Evolutionary conservation across 2,329 filamentous ascomycete species (phyloP), one percentile per base, ranked within the genome.

Genomic region (Xylaria hypoxylon): DNA sequence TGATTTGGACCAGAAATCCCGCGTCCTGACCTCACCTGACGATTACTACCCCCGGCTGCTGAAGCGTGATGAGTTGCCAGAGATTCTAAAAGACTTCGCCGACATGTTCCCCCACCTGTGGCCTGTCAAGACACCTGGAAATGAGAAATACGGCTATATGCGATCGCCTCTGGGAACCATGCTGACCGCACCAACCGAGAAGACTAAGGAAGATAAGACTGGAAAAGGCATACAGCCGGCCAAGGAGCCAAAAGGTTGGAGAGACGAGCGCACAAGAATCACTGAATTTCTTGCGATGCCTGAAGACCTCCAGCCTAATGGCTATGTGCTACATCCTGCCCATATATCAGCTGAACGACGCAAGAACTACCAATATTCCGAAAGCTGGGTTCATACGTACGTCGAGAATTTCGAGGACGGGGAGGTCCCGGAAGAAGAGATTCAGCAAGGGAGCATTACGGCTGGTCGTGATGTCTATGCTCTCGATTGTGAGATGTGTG

Each of bases 401-500:
- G 89, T 97, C 28, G 81, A 86, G 45, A 84, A 79, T 47, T 80
- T 93, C 7, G 86, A 89, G 52, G 90, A 93, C 35, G 92, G 89
- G 2, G 79, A 86, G 55, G 85, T 91, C 6, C 88, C 90, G 2
- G 91, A 94, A 57, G 78, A 80, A 5, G 87, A 94, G 60, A 89
- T 97, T 65, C 85, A 97, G 78, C 82, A 90, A 72, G 95, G 94
- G 62, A 95, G 93, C 78, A 82, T 97, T 64, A 96, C 93, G 0
- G 92, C 89, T 33, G 96, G 94, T 40, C 88, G 93, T 68, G 86
- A 90, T 42, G 82, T 97, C 11, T 82, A 96, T 55, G 91, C 93
- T 1, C 84, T 99, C 61, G 96, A 99, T 77, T 99, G 96, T 80
- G 96, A 99, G 80, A 99, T 99, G 96, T 97, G 94, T 77, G 90